Evolutionary conservation across 306 rosid species (phyloP), one percentile per base, ranked within the genome.

Genomic region (Ammopiptanthus mongolicus): DNA sequence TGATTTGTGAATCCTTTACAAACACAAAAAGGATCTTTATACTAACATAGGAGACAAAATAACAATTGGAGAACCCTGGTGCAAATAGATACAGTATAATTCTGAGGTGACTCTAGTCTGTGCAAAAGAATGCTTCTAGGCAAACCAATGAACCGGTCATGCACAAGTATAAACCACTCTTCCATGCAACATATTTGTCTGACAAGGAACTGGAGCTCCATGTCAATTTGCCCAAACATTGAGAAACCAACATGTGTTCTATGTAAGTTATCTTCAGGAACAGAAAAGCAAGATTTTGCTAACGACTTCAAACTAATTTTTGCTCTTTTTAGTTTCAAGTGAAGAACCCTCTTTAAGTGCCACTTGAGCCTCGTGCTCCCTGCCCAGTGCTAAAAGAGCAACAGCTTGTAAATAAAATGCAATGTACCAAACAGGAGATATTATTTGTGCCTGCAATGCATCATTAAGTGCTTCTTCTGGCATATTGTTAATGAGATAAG

Each of bases 401-500:
- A 79, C 83, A 48, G 93, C 93, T 80, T 92, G 97, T 59, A 95
- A 75, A 78, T 96, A 96, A 53, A 81, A 89, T 29, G 99, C 97
- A 29, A 90, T 72, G 65, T 90, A 87, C 99, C 97, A 96, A 65
- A 88, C 52, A 5, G 97, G 97, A 47, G 91, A 87, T 78, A 96
- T 84, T 67, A 84, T 57, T 84, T 92, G 99, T 25, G 92, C 92
- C 59, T 92, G 98, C 57, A 70, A 17, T 31, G 98, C 98, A 77
- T 96, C 99, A 29, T 80, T 73, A 28, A 92, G 89, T 58, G 97
- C 99, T 83, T 92, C 97, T 58, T 87, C 86, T 14, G 93, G 88
- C 97, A 87, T 86, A 22, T 83, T 88, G 79, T 37, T 85, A 71
- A 95, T 73, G 60, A 95, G 92, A 77, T 88, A 85, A 33, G 88